Evolutionary conservation across 257 asterid species (phyloP).

Genomic region (Avicennia marina): DNA sequence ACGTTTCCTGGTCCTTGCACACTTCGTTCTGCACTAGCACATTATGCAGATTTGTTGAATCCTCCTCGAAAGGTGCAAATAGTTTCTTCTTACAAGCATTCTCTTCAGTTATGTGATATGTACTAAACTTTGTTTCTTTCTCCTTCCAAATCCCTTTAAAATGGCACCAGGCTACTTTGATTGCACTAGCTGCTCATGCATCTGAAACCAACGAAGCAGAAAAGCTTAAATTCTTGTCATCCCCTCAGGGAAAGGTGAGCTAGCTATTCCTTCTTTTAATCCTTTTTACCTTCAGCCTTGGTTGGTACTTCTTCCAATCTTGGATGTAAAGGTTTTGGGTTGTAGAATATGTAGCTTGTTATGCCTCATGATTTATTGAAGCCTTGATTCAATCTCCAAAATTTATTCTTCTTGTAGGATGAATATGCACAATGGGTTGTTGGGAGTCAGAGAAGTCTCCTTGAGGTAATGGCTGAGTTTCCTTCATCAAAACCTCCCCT

Average conservation of each 20-base stretch:
- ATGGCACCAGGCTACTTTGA: slow-evolving; percentile 54
- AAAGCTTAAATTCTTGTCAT: slow-evolving; percentile 57
- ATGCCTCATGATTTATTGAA: neutral
- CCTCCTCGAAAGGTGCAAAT: slow-evolving; percentile 59
- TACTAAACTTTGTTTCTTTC: slow-evolving; percentile 1
- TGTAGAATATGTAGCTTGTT: neutral
- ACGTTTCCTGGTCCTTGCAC: slow-evolving; percentile 81
- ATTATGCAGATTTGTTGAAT: slow-evolving; percentile 65
- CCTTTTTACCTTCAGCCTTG: slow-evolving; percentile 4
- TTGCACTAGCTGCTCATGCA: slow-evolving; percentile 73
- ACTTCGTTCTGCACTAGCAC: slow-evolving; percentile 58
- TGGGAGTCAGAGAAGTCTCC: slow-evolving; percentile 70
- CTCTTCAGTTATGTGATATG: slow-evolving; percentile 8
- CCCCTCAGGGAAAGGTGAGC: slow-evolving; percentile 77
- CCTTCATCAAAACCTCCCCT: slow-evolving; percentile 82
- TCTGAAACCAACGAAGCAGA: slow-evolving; percentile 62
- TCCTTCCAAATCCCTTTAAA: slow-evolving; percentile 2
- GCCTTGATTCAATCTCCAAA: neutral
- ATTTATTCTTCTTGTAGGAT: slow-evolving; percentile 36
- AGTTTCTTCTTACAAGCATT: neutral
- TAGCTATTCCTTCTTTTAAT: neutral
- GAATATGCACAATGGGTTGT: slow-evolving; percentile 67
- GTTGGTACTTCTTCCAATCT: neutral
- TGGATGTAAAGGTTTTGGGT: neutral
- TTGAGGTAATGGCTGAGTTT: slow-evolving; percentile 79